Evolutionary conservation across 2,329 filamentous ascomycete genomes (phyloP).

Genomic region (Aspergillus unguis): DNA sequence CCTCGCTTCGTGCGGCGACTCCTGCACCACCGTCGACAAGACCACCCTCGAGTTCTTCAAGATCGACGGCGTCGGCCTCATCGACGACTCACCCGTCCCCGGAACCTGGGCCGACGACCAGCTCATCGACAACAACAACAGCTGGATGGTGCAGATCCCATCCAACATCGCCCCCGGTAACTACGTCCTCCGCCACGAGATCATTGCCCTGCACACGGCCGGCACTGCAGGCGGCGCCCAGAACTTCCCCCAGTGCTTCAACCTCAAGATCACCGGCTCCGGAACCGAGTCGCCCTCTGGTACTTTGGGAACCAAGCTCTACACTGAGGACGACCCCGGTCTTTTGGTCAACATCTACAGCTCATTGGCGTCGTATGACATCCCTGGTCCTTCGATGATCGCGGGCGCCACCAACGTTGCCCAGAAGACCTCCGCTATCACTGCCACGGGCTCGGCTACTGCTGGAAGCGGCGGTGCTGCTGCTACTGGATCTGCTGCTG

Average conservation of each 20-base stretch:
- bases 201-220: conserved; percentile 49
- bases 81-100: conserved; percentile 38
- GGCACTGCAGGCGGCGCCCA: conserved; percentile 42
- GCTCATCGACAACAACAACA: conserved; percentile 49
- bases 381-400: conserved; percentile 18
- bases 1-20: conserved; percentile 54
- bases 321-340: conserved; percentile 53
- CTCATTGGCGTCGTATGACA: conserved; percentile 11
- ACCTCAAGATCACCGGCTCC: conserved; percentile 56
- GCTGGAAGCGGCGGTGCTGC: neutral
- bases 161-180: conserved; percentile 45
- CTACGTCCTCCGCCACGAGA: conserved; percentile 52
- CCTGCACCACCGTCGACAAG: conserved; percentile 53
- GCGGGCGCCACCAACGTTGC: conserved; percentile 14
- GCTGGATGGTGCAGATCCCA: conserved; percentile 47
- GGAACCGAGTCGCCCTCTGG: conserved; percentile 46
- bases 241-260: conserved; percentile 55
- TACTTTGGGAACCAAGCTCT: conserved; percentile 50
- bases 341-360: conserved; percentile 57
- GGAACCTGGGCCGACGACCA: conserved; percentile 54
- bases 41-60: conserved; percentile 57
- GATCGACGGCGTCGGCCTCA: conserved; percentile 54
- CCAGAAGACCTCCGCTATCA: conserved; percentile 17
- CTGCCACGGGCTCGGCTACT: conserved; percentile 10
- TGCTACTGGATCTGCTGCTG: neutral